Evolutionary conservation across 768 basidiomycete genomes (phyloP).

Genomic region (Psilocybe azurescens): DNA sequence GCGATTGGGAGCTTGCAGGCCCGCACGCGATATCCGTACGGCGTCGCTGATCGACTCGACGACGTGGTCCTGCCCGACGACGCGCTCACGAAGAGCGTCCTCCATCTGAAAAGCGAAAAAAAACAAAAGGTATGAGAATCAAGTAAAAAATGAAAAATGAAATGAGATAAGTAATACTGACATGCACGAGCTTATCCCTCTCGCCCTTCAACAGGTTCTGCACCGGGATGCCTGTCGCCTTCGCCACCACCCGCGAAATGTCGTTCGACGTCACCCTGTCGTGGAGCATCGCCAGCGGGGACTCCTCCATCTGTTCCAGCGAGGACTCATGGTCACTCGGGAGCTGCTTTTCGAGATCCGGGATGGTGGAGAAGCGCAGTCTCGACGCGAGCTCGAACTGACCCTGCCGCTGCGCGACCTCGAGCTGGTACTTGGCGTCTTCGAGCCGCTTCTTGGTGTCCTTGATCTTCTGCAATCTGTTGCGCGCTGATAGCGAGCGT

Average conservation of each 20-base stretch:
- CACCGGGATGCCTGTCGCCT: constrained; percentile 90
- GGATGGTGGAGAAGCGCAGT: constrained; percentile 86
- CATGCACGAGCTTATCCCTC: constrained; percentile 87
- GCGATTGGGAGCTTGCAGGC: constrained; percentile 84
- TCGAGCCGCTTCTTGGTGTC: constrained; percentile 77
- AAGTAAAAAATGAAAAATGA: neutral
- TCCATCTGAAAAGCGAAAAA: constrained; percentile 71
- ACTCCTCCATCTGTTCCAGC: constrained; percentile 44
- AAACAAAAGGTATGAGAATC: neutral
- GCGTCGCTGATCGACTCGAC: constrained; percentile 86
- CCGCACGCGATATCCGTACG: constrained; percentile 91
- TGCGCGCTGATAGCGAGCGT: constrained; percentile 54
- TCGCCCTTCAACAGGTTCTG: constrained; percentile 89
- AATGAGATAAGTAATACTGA: constrained; percentile 39
- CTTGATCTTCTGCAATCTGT: constrained; percentile 71
- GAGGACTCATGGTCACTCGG: constrained; percentile 55
- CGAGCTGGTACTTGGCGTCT: constrained; percentile 83
- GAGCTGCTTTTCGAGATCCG: constrained; percentile 75
- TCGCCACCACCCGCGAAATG: constrained; percentile 87
- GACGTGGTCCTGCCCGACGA: constrained; percentile 94
- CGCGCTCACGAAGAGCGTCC: constrained; percentile 68
- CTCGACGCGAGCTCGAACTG: constrained; percentile 83
- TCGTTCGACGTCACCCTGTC: constrained; percentile 90
- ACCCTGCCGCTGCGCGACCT: constrained; percentile 89
- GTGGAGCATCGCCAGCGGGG: constrained; percentile 71